Base-by-base conservation (phyloP, 2,329 filamentous ascomycete species). In the Scedosporium dehoogii region DNA sequence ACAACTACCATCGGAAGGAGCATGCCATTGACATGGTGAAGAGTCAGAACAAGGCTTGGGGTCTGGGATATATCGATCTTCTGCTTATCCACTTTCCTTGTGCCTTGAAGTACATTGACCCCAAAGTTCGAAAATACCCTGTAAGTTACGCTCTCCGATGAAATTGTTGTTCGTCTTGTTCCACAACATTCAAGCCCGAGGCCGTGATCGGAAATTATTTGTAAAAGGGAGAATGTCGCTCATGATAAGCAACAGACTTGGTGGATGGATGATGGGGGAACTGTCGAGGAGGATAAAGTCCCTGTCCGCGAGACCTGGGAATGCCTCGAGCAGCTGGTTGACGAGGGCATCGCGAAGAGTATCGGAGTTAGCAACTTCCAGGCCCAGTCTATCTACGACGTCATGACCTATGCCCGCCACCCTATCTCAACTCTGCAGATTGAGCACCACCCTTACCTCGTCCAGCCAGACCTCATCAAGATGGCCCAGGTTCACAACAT, bases 371-470 rank as follows among this genome's bases (percentile, higher is more conserved):
- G 79, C 65, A 85, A 85, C 74, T 85, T 84, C 73, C 88, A 89
- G 76, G 84, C 83, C 56, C 84, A 89, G 75, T 79, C 91, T 66
- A 76, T 96, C 71, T 88, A 92, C 74, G 90, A 94, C 75, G 78
- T 92, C 67, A 82, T 93, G 71, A 85, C 88, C 69, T 91, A 92
- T 75, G 89, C 89, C 65, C 84, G 83, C 69, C 83, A 91, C 75
- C 81, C 81, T 55, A 89, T 90, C 9, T 87, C 90, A 44, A 86
- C 88, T 48, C 86, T 94, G 64, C 91, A 96, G 81, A 88, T 96
- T 74, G 91, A 96, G 81, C 90, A 93, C 78, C 91, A 96, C 81
- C 91, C 91, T 27, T 94, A 92, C 82, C 84, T 93, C 63, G 87
- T 89, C 64, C 91, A 96, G 81, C 75, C 79, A 64, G 81, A 85